Conservation (phyloP, 2,329 filamentous ascomycete species). For the Ceratocystis albifundus region DNA sequence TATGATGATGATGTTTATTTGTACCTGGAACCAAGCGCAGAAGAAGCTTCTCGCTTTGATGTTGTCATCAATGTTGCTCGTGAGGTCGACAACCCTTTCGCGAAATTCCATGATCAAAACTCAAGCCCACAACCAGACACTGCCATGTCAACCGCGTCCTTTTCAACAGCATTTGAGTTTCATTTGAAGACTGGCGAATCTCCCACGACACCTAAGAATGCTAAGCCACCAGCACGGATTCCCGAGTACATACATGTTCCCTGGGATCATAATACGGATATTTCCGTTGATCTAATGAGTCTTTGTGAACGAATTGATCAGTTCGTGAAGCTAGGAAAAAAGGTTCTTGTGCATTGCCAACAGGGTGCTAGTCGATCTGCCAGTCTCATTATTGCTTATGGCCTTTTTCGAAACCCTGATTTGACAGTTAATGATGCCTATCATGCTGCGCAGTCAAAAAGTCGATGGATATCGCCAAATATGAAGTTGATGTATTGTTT, state of each 20-base stretch:
- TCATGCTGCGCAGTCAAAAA: constrained; percentile 66
- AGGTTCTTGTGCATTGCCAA: constrained; percentile 72
- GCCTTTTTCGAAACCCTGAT: constrained; percentile 64
- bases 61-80: constrained; percentile 76
- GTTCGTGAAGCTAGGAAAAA: constrained; percentile 60
- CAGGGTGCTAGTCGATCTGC: constrained; percentile 77
- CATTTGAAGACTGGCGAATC: constrained; percentile 29
- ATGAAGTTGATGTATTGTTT: constrained; percentile 88
- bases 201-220: constrained; percentile 47
- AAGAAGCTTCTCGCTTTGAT: constrained; percentile 67
- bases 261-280: constrained; percentile 84
- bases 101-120: constrained; percentile 26
- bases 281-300: constrained; percentile 61
- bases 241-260: constrained; percentile 80
- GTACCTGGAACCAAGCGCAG: constrained; percentile 67
- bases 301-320: constrained; percentile 68
- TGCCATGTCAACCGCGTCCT: constrained; percentile 44
- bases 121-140: constrained; percentile 42
- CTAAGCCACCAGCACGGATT: constrained; percentile 33
- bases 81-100: constrained; percentile 69
- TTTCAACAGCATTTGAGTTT: constrained; percentile 29
- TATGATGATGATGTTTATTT: constrained; percentile 68
- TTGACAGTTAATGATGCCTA: constrained; percentile 75
- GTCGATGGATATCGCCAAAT: constrained; percentile 80
- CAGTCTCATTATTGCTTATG: constrained; percentile 77